Base-by-base conservation (phyloP, 495 filamentous ascomycete species). In the Clavariopsis aquatica region DNA sequence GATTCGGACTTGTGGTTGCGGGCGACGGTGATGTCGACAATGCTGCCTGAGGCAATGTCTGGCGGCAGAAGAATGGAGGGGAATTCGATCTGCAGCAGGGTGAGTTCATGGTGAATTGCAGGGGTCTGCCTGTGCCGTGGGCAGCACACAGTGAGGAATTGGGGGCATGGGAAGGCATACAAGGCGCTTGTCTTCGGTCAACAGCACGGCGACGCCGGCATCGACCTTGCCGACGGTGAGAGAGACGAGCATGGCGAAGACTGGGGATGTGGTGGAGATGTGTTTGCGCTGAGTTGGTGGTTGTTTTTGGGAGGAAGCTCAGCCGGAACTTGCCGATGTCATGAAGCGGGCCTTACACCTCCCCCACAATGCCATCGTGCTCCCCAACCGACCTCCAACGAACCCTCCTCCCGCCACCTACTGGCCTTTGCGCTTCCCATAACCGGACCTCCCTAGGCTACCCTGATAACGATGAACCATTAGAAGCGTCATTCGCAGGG, bases 191-290 rank as follows among this genome's bases (percentile, higher is more conserved):
- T 98, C 94, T 71, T 96, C 89, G 38, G 94, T 98, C 60, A 98
- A 83, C 56, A 98, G 86, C 57, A 98, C 95, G 51, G 94, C 95
- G 71, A 98, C 92, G 76, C 94, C 94, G 69, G 94, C 94, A 76
- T 98, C 94, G 77, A 98, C 94, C 81, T 98, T 98, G 79, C 94
- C 94, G 74, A 98, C 95, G 46, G 94, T 98, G 74, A 98, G 85
- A 49, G 94, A 98, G 80, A 98, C 88, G 69, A 98, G 81, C 95
- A 98, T 98, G 22, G 67, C 84, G 53, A 20, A 26, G 19, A 52
- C 10, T 0, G 24, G 20, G 27, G 31, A 17, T 9, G 15, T 43
- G 38, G 38, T 43, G 38, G n/a, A 17, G 38, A 17, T 17, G 47
- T 51, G 47, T 51, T 28, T 24, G 47, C 47, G 47, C 47, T 43